Conservation (phyloP, 768 basidiomycete species). For the Tricholoma sp. region DNA sequence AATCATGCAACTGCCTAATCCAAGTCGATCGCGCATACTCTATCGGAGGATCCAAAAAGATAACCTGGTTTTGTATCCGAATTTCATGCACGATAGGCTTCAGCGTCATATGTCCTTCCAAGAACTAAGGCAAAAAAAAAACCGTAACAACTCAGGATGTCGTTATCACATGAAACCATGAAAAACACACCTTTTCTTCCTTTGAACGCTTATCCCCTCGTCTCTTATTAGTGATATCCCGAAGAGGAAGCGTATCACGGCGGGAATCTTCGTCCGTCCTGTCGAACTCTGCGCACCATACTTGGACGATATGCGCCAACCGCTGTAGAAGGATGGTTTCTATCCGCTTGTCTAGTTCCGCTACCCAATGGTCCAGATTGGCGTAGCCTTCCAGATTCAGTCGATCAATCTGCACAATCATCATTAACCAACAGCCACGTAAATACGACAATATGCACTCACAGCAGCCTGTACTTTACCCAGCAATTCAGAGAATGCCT, state of each 20-base stretch:
- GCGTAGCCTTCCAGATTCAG: slow-evolving; percentile 95
- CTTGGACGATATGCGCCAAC: slow-evolving; percentile 69
- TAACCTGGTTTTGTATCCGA: slow-evolving; percentile 97
- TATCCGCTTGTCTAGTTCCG: slow-evolving; percentile 76
- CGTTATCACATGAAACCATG: not conserved
- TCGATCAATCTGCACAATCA: slow-evolving; percentile 66
- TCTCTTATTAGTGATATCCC: slow-evolving; percentile 61
- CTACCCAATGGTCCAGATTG: slow-evolving; percentile 90
- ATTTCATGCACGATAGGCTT: slow-evolving; percentile 93
- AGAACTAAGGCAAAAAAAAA: slow-evolving; percentile 44
- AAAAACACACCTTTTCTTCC: slow-evolving; percentile 65
- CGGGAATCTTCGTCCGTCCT: slow-evolving; percentile 65
- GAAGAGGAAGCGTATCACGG: slow-evolving; percentile 43
- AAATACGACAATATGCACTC: slow-evolving; percentile 21
- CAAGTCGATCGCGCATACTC: slow-evolving; percentile 89
- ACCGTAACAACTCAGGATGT: not conserved
- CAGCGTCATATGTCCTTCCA: slow-evolving; percentile 70
- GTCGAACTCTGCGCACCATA: slow-evolving; percentile 89
- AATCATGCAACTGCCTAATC: slow-evolving; percentile 85
- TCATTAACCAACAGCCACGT: not conserved
- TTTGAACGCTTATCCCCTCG: slow-evolving; percentile 65
- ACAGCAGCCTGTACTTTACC: slow-evolving; percentile 81
- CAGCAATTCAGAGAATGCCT: slow-evolving; percentile 78
- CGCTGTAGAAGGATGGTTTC: slow-evolving; percentile 75
- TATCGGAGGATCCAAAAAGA: slow-evolving; percentile 97